A percentile compares a stretch with the other conserved stretches of the same genome.
phyloP scores from a whole-genome alignment of 1,284 basidiomycete genomes.

The Boletus sp. region DNA sequence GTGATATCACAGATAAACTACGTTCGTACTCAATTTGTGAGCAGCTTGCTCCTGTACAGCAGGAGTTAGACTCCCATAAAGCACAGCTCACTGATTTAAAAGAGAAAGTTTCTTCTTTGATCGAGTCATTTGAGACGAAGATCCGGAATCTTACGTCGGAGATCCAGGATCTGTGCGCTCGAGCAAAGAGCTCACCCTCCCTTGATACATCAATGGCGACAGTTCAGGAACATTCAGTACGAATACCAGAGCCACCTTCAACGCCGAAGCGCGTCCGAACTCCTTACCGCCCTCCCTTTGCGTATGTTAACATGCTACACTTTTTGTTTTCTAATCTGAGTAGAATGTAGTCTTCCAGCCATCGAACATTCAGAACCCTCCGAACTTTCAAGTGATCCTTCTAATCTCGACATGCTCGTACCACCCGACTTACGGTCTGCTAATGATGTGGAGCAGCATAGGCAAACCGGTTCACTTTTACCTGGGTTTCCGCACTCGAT shows the following conservation, averaged over 20 bases:
- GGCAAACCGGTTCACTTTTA: conserved; percentile 29
- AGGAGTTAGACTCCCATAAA: conserved; percentile 40
- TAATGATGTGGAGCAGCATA: conserved; percentile 22
- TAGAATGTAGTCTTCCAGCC: conserved; percentile 19
- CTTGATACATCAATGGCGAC: conserved; percentile 11
- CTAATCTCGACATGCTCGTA: conserved; percentile 16
- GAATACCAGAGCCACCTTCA: conserved; percentile 32
- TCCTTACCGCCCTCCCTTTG: conserved; percentile 26
- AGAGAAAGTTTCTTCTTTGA: conserved; percentile 35
- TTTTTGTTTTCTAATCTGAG: conserved; percentile 8
- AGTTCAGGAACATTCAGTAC: conserved; percentile 16
- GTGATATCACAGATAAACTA: conserved; percentile 12
- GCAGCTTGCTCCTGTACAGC: conserved; percentile 54
- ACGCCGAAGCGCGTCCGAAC: conserved; percentile 36
- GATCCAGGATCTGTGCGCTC: conserved; percentile 28
- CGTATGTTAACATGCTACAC: conserved; percentile 21
- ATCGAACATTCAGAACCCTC: conserved; percentile 20
- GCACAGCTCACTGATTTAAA: conserved; percentile 43
- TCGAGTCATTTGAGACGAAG: conserved; percentile 36
- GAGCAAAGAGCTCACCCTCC: conserved; percentile 11
- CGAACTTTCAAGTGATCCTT: conserved; percentile 22
- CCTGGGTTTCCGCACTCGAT: conserved; percentile 44
- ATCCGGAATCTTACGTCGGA: conserved; percentile 35
- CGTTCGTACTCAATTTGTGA: conserved; percentile 9
- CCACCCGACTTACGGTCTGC: conserved; percentile 18